These are phyloP conservation scores for Colletotrichum liriopes DNA, from an alignment of 2,329 filamentous ascomycete genomes.

Conservation along the genomic window DNA sequence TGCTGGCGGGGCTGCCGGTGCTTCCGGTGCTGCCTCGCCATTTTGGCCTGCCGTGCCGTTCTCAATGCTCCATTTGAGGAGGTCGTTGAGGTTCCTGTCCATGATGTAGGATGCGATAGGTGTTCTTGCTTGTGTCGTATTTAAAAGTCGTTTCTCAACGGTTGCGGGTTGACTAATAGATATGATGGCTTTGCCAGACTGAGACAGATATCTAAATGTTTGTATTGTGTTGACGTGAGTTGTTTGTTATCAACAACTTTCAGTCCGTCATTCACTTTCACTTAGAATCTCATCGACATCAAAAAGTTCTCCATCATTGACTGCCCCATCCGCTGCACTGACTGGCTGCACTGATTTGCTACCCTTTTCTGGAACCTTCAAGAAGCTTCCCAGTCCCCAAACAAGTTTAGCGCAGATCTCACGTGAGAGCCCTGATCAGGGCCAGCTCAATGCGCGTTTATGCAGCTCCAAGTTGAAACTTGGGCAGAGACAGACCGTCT, in stretches of 20 bases:
- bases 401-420: conserved; percentile 48
- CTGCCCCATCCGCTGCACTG: conserved; percentile 13
- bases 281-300: conserved; percentile 37
- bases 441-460: conserved; percentile 37
- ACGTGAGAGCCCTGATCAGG: conserved; percentile 44
- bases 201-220: background rate
- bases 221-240: conserved; percentile 14
- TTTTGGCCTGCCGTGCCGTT: conserved; percentile 54
- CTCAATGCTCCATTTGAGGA: conserved; percentile 83
- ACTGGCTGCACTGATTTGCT: conserved; percentile 38
- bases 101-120: conserved; percentile 41
- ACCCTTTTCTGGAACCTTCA: conserved; percentile 60
- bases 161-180: background rate
- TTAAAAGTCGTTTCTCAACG: background rate
- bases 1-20: conserved; percentile 52
- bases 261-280: conserved; percentile 30
- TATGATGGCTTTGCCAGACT: background rate
- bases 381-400: conserved; percentile 50
- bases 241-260: conserved; percentile 40
- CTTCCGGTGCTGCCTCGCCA: conserved; percentile 49
- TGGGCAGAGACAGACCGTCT: conserved; percentile 16
- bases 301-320: conserved; percentile 40
- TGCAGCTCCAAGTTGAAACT: conserved; percentile 37
- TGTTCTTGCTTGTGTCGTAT: background rate
- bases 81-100: conserved; percentile 77